phyloP scores from a whole-genome alignment of 768 basidiomycete species.

The Naganishia randhawae region DNA sequence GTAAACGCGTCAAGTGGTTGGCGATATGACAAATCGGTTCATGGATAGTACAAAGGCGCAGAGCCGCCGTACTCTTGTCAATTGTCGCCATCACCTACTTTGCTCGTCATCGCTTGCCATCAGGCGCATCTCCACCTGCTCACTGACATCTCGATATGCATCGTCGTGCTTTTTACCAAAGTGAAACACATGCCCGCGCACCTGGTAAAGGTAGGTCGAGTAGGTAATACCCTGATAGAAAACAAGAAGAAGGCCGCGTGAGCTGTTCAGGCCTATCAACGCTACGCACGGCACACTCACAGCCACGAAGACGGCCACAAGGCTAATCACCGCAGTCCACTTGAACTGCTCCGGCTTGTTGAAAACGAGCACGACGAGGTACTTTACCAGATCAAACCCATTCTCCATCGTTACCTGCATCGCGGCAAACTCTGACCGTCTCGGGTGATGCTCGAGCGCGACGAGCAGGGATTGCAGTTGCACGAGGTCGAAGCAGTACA shows the following conservation, averaged over 20 bases:
- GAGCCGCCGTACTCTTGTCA: no score
- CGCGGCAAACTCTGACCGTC: conserved; percentile 43
- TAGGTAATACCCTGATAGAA: conserved; percentile 2
- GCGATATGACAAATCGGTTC: no score
- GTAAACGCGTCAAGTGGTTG: no score
- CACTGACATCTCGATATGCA: not conserved
- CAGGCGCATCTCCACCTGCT: not conserved
- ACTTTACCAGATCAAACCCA: conserved; percentile 47
- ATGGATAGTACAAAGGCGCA: no score
- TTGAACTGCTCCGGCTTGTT: conserved; percentile 31
- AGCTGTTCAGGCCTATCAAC: not conserved
- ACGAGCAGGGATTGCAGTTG: conserved; percentile 48
- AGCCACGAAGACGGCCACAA: conserved; percentile 9
- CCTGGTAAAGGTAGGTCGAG: conserved; percentile 10
- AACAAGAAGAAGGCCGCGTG: not conserved
- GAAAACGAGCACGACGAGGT: conserved; percentile 39
- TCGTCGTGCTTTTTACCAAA: conserved; percentile 16
- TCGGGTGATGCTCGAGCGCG: conserved; percentile 41
- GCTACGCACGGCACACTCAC: not conserved
- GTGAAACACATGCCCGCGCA: conserved; percentile 14
- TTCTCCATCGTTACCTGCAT: conserved; percentile 46
- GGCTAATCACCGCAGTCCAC: conserved; percentile 16
- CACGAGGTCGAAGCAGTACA: conserved; percentile 49
- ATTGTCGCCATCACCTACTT: no score
- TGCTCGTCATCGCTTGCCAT: not conserved